Evolutionary conservation across 2,329 filamentous ascomycete genomes (phyloP).

Genomic region (Boeremia lycopersici): DNA sequence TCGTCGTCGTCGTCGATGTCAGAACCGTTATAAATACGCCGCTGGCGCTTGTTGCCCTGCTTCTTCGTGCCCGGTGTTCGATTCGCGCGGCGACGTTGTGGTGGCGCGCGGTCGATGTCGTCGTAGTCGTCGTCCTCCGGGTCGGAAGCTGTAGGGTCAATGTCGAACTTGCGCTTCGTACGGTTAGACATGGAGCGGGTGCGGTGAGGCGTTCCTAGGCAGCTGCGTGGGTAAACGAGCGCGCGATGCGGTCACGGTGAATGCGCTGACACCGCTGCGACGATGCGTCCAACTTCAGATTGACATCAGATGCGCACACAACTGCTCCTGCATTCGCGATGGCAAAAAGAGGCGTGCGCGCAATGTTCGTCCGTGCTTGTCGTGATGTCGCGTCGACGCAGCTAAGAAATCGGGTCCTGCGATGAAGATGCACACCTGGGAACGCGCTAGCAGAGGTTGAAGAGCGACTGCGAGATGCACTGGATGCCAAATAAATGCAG

Average conservation of each 20-base stretch:
- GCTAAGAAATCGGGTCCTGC: slow-evolving; percentile 18
- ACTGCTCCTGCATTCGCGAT: slow-evolving; percentile 29
- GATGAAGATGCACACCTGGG: slow-evolving; percentile 25
- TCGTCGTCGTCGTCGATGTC: slow-evolving; percentile 55
- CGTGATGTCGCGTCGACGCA: slow-evolving; percentile 31
- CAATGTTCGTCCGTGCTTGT: slow-evolving; percentile 27
- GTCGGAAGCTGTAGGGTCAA: slow-evolving; percentile 49
- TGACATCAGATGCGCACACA: slow-evolving; percentile 33
- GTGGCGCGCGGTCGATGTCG: slow-evolving; percentile 37
- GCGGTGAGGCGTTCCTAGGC: slow-evolving; percentile 29
- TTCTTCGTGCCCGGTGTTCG: slow-evolving; percentile 37
- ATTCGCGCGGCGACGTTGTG: slow-evolving; percentile 37
- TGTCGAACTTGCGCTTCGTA: slow-evolving; percentile 49
- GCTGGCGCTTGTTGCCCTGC: slow-evolving; percentile 41
- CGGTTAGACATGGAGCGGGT: slow-evolving; percentile 44
- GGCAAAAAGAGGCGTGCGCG: slow-evolving; percentile 21
- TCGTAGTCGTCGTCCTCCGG: slow-evolving; percentile 48
- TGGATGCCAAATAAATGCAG: slow-evolving; percentile 18
- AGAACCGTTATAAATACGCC: slow-evolving; percentile 41
- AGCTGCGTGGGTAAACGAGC: slow-evolving; percentile 26
- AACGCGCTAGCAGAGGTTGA: slow-evolving; percentile 1
- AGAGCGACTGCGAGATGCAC: slow-evolving; percentile 18
- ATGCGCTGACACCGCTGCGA: slow-evolving; percentile 35
- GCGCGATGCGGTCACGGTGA: slow-evolving; percentile 8
- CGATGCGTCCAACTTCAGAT: slow-evolving; percentile 15